Evolutionary conservation across 1,284 basidiomycete genomes (phyloP).

Genomic region (Pyrrhoderma noxium): DNA sequence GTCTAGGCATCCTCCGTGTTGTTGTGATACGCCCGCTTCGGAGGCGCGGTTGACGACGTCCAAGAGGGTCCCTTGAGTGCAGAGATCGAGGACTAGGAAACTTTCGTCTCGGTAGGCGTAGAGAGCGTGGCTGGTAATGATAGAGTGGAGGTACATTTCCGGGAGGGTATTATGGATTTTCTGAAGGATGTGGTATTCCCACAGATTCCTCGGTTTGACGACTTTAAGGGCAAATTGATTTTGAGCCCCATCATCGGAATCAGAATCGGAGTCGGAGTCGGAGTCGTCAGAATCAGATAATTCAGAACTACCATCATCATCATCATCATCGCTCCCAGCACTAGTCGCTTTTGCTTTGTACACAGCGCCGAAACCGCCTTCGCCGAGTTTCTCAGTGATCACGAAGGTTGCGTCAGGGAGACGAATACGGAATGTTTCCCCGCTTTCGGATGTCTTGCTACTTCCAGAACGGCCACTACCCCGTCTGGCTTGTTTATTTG

Average conservation of each 20-base stretch:
- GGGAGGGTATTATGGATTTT: constrained; percentile 67
- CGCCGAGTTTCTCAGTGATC: constrained; percentile 84
- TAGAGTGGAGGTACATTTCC: constrained; percentile 46
- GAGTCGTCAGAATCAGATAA: constrained; percentile 34
- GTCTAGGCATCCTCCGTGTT: constrained; percentile 73
- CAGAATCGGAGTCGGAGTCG: constrained; percentile 53
- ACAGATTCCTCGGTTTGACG: constrained; percentile 81
- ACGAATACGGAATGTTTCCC: constrained; percentile 37
- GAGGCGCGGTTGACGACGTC: constrained; percentile 87
- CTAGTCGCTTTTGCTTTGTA: constrained; percentile 69
- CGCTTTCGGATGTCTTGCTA: constrained; percentile 33
- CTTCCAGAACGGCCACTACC: constrained; percentile 35
- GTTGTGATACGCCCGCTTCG: constrained; percentile 59
- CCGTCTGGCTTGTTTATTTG: constrained; percentile 43
- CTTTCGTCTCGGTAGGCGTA: constrained; percentile 87
- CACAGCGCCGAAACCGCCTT: constrained; percentile 94
- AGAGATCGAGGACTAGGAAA: constrained; percentile 83
- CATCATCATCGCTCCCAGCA: constrained; percentile 35
- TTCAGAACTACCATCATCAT: neutral
- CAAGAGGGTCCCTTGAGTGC: constrained; percentile 87
- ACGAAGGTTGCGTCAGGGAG: constrained; percentile 50
- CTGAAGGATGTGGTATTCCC: constrained; percentile 90
- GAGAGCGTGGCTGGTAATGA: constrained; percentile 69
- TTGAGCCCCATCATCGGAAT: constrained; percentile 49
- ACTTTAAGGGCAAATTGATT: constrained; percentile 84